Evolutionary conservation across 2,329 filamentous ascomycete genomes (phyloP).

Genomic region (Fusarium pseudograminearum): DNA sequence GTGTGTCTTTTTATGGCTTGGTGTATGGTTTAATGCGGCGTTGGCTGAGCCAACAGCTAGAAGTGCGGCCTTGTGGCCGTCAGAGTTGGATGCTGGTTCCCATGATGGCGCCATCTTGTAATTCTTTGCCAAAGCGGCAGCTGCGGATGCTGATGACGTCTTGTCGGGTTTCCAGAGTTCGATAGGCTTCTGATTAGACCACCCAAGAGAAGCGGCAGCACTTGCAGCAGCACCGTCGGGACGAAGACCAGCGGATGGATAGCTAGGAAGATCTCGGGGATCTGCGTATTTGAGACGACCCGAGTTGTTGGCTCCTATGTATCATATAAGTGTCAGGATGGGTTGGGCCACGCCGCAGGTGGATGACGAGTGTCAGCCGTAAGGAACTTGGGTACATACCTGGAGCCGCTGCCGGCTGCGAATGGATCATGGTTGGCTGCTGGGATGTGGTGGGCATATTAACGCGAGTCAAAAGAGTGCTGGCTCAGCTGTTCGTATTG

Average conservation of each 20-base stretch:
- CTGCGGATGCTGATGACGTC: conserved; percentile 62
- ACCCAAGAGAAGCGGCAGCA: conserved; percentile 79
- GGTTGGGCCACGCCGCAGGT: conserved; percentile 18
- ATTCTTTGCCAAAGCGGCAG: conserved; percentile 58
- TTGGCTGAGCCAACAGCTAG: conserved; percentile 64
- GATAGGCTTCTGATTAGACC: conserved; percentile 74
- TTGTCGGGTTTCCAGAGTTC: conserved; percentile 75
- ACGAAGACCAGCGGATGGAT: conserved; percentile 73
- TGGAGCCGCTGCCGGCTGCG: conserved; percentile 39
- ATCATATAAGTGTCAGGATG: conserved; percentile 33
- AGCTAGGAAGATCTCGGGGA: conserved; percentile 79
- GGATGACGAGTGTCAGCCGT: conserved; percentile 26
- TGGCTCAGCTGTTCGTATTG: conserved; percentile 35
- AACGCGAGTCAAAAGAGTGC: conserved; percentile 26
- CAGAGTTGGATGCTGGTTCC: conserved; percentile 72
- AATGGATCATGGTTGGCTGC: conserved; percentile 47
- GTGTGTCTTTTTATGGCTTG: conserved; percentile 42
- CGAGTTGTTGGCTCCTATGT: conserved; percentile 47
- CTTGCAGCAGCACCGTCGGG: conserved; percentile 72
- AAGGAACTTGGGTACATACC: conserved; percentile 40
- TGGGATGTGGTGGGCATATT: conserved; percentile 40
- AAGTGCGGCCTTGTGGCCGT: conserved; percentile 80
- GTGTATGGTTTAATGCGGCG: conserved; percentile 46
- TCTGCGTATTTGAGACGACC: conserved; percentile 76
- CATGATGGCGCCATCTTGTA: conserved; percentile 63